phyloP scores from a whole-genome alignment of 1,139 yeast species.

The Kazachstania sp. region DNA sequence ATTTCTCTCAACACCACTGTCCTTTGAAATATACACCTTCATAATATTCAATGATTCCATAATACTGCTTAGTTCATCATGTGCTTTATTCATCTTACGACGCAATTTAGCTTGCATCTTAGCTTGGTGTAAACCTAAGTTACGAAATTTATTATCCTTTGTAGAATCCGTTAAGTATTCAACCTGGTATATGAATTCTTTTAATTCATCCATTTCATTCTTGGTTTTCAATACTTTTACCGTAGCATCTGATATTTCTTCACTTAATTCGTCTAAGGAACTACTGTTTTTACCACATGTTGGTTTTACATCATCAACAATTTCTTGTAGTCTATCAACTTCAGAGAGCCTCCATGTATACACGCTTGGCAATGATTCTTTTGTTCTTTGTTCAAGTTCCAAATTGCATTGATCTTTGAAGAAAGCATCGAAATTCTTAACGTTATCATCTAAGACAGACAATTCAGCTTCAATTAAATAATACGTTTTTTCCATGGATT shows the following conservation, averaged over 20 bases:
- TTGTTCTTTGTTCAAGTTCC: constrained; percentile 17
- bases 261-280: constrained; percentile 18
- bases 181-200: constrained; percentile 11
- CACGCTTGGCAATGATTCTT: constrained; percentile 14
- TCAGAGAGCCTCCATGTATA: constrained; percentile 39
- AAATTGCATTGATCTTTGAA: constrained; percentile 32
- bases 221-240: constrained; percentile 1
- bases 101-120: constrained; percentile 17
- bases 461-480: constrained; percentile 37
- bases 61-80: constrained; percentile 10
- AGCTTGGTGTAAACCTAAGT: constrained; percentile 18
- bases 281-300: constrained; percentile 2
- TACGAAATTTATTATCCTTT: constrained; percentile 9
- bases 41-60: constrained; percentile 15
- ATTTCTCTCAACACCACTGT: constrained; percentile 9
- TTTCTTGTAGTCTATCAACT: constrained; percentile 20
- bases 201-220: constrained; percentile 4
- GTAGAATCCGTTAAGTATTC: constrained; percentile 7
- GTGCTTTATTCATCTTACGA: constrained; percentile 12
- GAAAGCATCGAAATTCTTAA: constrained; percentile 27
- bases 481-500: constrained; percentile 34
- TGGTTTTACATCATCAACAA: constrained; percentile 11
- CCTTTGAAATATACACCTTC: constrained; percentile 16
- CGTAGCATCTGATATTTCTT: constrained; percentile 3
- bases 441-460: constrained; percentile 32